Evolutionary conservation across 1,284 basidiomycete species (phyloP), one percentile per base, ranked within the genome.

Genomic region (Takashimella koratensis): DNA sequence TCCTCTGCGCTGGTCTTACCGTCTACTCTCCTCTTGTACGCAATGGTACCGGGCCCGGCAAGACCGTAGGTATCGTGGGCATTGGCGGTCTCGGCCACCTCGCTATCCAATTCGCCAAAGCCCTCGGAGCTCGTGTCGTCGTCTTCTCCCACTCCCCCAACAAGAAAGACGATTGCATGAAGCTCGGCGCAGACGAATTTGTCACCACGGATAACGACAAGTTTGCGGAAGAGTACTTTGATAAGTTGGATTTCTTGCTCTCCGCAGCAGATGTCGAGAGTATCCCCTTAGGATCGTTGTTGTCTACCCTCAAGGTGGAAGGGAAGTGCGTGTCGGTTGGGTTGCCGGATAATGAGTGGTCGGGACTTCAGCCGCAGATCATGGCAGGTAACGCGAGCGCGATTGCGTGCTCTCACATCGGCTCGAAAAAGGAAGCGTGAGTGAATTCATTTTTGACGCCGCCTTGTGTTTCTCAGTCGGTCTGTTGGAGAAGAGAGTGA

Each of bases 41-140:
- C 46, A 82, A 85, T 70, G 83, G 84, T 24, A 79, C 79, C 19
- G 52, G 46, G 47, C 81, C 83, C 2, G 85, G 84, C 20, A 85
- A 83, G 77, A 82, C 80, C 56, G 84, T 87, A 51, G 86, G 83
- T 43, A 76, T 88, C 47, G 76, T 85, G 56, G 85, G 86, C 21
- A 80, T 85, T 36, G 84, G 84, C 47, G 84, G 84, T 53, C 59
- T 74, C 4, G 66, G 81, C 4, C 81, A 83, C 63, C 79, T 79
- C 56, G 83, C 79, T 47, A 76, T 84, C 41, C 77, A 83, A 57
- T 84, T 84, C 63, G 81, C 82, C 23, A 77, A 78, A 24, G 82
- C 83, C 4, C 70, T 85, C 39, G 83, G 83, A 3, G 81, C 83
- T 1, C 81, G 85, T 45, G 81, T 85, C 19, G 80, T 80, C 42